These are phyloP conservation scores for Ramichloridium luteum DNA, from an alignment of 2,329 filamentous ascomycete species.

Conservation along the genomic window DNA sequence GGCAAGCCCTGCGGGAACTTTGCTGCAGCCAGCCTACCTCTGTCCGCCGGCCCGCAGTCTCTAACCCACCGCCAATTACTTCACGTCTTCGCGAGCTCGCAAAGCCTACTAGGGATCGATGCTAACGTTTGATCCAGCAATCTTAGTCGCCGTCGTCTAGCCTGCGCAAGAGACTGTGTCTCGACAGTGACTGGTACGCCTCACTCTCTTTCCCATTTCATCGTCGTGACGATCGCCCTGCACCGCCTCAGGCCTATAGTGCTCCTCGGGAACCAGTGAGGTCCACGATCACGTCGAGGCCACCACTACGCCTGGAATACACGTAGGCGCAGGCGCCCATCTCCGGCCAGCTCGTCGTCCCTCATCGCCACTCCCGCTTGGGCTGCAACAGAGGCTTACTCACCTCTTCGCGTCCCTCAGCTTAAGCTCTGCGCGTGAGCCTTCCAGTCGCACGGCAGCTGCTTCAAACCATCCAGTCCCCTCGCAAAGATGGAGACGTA, in stretches of 20 bases:
- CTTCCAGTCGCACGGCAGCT: slow-evolving; percentile 5
- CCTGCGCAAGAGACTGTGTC: too few species aligned
- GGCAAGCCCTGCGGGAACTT: slow-evolving; percentile 13
- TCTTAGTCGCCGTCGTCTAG: slow-evolving; percentile 13
- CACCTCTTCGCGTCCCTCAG: slow-evolving; percentile 10
- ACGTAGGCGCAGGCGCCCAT: slow-evolving; percentile 3
- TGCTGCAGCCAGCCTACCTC: slow-evolving; percentile 13
- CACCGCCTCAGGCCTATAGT: too few species aligned
- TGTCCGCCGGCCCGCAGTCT: slow-evolving; percentile 8
- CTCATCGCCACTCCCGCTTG: slow-evolving; percentile 8
- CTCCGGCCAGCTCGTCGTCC: slow-evolving; percentile 7
- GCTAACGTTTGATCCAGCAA: slow-evolving; percentile 18
- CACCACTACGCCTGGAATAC: slow-evolving; percentile 6
- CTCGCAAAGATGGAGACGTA: slow-evolving; percentile 40
- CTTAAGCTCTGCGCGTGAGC: slow-evolving; percentile 8
- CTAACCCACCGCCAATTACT: slow-evolving; percentile 17
- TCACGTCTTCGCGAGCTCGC: slow-evolving; percentile 8
- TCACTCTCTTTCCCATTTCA: slow-evolving; percentile 6
- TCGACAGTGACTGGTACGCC: slow-evolving; percentile 13
- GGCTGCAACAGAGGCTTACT: slow-evolving; percentile 15
- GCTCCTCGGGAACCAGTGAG: too few species aligned
- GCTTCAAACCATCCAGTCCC: slow-evolving; percentile 18
- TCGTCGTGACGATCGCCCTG: too few species aligned
- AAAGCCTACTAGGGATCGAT: slow-evolving; percentile 13
- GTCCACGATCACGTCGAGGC: too few species aligned